Conservation (phyloP, 140 eudicot genomes). For the Erigeron philadelphicus region DNA sequence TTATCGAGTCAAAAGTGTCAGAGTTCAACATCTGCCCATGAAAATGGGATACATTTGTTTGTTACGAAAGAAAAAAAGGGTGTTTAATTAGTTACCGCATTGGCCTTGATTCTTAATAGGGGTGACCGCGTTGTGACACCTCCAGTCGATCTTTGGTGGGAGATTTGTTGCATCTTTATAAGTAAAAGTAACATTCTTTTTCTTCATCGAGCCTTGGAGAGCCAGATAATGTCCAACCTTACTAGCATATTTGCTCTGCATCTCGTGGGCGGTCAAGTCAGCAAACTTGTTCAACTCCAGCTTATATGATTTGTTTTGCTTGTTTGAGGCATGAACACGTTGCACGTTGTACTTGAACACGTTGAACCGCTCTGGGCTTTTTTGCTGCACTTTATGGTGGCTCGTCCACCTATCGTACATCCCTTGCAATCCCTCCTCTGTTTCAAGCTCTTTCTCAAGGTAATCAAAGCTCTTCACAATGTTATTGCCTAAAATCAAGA, state of each 20-base stretch:
- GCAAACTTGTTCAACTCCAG: constrained; percentile 66
- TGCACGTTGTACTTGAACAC: constrained; percentile 59
- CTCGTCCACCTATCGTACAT: constrained; percentile 81
- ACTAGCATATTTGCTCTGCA: constrained; percentile 40
- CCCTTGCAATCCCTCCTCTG: constrained; percentile 56
- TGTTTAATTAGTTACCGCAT: constrained; percentile 42
- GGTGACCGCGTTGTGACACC: constrained; percentile 60
- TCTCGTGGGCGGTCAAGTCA: constrained; percentile 68
- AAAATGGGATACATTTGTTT: neutral
- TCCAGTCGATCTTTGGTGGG: constrained; percentile 72
- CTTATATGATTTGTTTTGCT: constrained; percentile 64
- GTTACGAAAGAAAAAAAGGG: neutral
- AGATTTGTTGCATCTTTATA: constrained; percentile 20
- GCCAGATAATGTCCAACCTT: constrained; percentile 42
- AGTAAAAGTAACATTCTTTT: neutral
- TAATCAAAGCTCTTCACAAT: constrained; percentile 43
- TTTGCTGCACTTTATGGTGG: constrained; percentile 50
- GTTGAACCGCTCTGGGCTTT: constrained; percentile 56
- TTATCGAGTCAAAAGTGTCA: too few relatives aligned
- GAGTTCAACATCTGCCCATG: neutral
- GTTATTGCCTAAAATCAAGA: constrained; percentile 27
- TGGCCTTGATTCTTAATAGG: constrained; percentile 69
- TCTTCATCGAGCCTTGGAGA: constrained; percentile 26
- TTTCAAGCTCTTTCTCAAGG: constrained; percentile 58
- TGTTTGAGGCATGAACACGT: constrained; percentile 46